These are phyloP conservation scores for Actinomucor elegans DNA, from an alignment of 371 early-diverging fungal genomes.

Conservation along the genomic window DNA sequence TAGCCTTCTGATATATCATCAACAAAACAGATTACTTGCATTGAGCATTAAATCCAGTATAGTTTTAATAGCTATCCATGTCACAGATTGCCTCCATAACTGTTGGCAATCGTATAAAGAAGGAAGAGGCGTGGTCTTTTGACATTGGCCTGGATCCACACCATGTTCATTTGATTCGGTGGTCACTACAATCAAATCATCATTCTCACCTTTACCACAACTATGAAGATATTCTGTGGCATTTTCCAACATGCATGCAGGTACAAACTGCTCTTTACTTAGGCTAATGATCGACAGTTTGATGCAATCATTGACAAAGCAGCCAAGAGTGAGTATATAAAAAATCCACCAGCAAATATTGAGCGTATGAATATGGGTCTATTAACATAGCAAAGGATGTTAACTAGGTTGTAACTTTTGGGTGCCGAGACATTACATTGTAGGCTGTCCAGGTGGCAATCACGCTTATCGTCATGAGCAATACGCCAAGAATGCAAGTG, in stretches of 20 bases:
- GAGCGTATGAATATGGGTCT: slow-evolving; percentile 14
- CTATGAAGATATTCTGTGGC: no score
- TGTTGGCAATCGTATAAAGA: slow-evolving; percentile 1
- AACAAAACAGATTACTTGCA: slow-evolving; percentile 6
- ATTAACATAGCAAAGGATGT: no score
- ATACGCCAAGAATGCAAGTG: slow-evolving; percentile 19
- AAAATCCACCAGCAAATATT: slow-evolving; percentile 35
- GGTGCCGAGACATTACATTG: no score
- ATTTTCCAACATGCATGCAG: slow-evolving; percentile 15
- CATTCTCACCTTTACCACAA: no score
- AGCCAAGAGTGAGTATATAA: slow-evolving; percentile 22
- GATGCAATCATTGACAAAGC: slow-evolving; percentile 23
- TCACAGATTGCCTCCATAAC: slow-evolving; percentile 21
- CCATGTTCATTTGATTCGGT: no score
- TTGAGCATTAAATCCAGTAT: slow-evolving; percentile 21
- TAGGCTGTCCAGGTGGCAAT: slow-evolving; percentile 25
- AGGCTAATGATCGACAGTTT: slow-evolving; percentile 19
- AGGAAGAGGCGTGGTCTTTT: background rate
- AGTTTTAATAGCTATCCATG: slow-evolving; percentile 15
- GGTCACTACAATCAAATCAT: no score
- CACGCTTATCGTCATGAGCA: slow-evolving; percentile 15
- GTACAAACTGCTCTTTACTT: slow-evolving; percentile 19
- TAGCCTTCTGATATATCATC: background rate
- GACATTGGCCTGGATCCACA: background rate
- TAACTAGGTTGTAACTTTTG: no score